Evolutionary conservation across 2,329 filamentous ascomycete genomes (phyloP).

Genomic region (Aotearoamyces nothofagi): DNA sequence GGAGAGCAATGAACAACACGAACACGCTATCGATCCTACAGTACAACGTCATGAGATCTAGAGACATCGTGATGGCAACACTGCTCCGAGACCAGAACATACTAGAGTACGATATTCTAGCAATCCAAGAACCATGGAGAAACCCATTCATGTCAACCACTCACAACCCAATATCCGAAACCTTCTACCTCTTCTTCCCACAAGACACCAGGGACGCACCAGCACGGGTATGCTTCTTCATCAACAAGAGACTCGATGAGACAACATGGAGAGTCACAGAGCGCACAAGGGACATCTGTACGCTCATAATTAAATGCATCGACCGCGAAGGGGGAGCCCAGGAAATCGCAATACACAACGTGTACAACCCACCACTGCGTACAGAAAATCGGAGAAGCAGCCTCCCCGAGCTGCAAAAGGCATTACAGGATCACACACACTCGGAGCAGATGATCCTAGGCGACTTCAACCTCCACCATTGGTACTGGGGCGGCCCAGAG

Average conservation of each 20-base stretch:
- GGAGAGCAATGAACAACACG: not conserved
- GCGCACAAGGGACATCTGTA: conserved; percentile 9
- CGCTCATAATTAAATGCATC: no score
- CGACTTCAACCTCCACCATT: conserved; percentile 8
- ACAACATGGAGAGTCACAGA: conserved; percentile 10
- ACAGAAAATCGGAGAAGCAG: no score
- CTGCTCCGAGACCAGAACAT: conserved; percentile 11
- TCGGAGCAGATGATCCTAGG: conserved; percentile 4
- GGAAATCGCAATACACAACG: conserved; percentile 12
- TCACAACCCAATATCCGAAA: conserved; percentile 10
- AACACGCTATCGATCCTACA: not conserved
- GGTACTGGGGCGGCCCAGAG: conserved; percentile 6
- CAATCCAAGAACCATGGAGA: conserved; percentile 13
- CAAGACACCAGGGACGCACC: conserved; percentile 5
- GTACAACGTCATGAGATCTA: conserved; percentile 5
- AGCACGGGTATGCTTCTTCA: conserved; percentile 13
- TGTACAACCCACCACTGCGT: conserved; percentile 14
- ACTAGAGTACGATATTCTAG: conserved; percentile 12
- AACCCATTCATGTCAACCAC: conserved; percentile 11
- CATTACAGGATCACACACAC: no score
- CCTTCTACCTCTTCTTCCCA: conserved; percentile 10
- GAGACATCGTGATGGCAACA: conserved; percentile 12
- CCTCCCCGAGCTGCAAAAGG: no score
- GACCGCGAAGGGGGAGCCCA: no score
- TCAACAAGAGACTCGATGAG: conserved; percentile 13